phyloP scores from a whole-genome alignment of 257 asterid species.

The Solanum corneliomulleri region DNA sequence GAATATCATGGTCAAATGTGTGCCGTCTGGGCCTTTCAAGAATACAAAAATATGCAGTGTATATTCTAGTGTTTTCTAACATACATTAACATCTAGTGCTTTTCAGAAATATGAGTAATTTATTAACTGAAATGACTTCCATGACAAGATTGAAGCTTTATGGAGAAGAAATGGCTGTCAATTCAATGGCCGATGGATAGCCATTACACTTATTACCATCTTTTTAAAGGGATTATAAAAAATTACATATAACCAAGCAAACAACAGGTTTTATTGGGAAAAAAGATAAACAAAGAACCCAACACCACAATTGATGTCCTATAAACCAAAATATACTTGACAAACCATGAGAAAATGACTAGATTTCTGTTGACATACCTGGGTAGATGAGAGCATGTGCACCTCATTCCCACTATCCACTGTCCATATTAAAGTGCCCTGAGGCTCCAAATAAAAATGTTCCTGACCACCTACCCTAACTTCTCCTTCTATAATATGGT shows the following conservation, averaged over 20 bases:
- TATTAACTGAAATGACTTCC: neutral
- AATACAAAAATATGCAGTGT: neutral
- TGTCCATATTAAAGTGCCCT: conserved; percentile 80
- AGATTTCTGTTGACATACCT: conserved; percentile 30
- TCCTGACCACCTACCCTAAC: conserved; percentile 91
- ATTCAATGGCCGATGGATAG: neutral
- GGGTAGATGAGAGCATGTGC: conserved; percentile 95
- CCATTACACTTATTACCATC: neutral
- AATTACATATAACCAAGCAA: neutral
- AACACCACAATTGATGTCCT: neutral
- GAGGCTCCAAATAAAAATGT: conserved; percentile 94
- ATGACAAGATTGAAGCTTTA: neutral
- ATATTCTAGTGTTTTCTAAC: neutral
- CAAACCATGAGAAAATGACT: neutral
- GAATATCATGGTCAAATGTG: neutral
- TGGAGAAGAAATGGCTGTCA: neutral
- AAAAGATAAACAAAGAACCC: neutral
- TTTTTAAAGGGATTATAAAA: neutral
- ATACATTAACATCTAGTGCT: neutral
- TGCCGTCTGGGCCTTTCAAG: neutral
- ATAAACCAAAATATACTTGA: neutral
- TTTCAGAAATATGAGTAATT: neutral
- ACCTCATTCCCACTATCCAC: conserved; percentile 89
- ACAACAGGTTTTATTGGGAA: neutral
- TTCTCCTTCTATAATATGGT: conserved; percentile 74